Percentiles rank a stretch among this genome's conserved stretches.
Conservation (phyloP, 2,329 filamentous ascomycete species). For the Cladosporium sp. region DNA sequence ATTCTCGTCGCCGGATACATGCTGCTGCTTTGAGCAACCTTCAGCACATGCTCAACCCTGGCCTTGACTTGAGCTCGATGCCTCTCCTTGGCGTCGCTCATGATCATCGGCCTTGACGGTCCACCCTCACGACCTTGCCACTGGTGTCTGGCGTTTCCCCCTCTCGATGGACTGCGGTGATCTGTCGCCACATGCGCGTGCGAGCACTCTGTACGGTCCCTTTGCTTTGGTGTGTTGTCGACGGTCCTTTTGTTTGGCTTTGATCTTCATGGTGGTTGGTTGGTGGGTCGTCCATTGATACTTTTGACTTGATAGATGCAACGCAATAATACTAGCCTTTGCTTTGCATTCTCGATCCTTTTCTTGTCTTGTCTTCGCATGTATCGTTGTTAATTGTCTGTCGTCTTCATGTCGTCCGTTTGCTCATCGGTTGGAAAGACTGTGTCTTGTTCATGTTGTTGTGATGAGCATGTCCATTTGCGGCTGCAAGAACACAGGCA, state of each 20-base stretch:
- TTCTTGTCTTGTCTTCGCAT: not conserved
- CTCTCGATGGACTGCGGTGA: not conserved
- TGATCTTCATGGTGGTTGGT: not conserved
- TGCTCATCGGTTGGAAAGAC: no score
- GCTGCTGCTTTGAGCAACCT: conserved; percentile 3
- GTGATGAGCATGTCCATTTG: not conserved
- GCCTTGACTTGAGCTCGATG: not conserved
- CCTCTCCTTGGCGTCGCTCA: not conserved
- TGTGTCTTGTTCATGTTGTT: not conserved
- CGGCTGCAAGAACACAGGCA: not conserved
- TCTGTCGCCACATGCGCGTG: not conserved
- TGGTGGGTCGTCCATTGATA: not conserved
- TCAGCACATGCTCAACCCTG: not conserved
- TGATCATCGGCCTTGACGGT: not conserved
- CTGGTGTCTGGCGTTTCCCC: conserved; percentile 1
- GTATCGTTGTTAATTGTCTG: not conserved
- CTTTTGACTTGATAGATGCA: conserved; percentile 3
- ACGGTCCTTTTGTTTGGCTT: conserved; percentile 1
- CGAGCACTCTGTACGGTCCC: conserved; percentile 2
- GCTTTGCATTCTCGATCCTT: not conserved
- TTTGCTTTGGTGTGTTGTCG: not conserved
- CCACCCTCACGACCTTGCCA: not conserved
- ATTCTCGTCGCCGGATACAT: conserved; percentile 10
- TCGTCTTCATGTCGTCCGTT: no score
- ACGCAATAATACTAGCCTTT: not conserved